Conservation (phyloP, 192 early-diverging fungal genomes). For the Podila horticola region DNA sequence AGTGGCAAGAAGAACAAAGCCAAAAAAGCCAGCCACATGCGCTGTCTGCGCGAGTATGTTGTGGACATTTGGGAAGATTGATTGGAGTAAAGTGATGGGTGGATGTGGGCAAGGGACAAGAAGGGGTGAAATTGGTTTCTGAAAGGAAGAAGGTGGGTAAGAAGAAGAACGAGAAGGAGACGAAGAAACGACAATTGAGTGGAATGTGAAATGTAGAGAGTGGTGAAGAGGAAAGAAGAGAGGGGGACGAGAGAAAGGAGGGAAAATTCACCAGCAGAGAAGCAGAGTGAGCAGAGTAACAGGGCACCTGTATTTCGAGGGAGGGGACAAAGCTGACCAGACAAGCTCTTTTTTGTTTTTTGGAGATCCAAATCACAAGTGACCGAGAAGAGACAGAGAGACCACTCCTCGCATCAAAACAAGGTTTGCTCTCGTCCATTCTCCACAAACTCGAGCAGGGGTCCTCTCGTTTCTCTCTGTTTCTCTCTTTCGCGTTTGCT, state of each 20-base stretch:
- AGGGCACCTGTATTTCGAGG: no score
- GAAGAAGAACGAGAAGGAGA: not conserved
- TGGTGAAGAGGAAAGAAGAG: not conserved
- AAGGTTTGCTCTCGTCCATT: no score
- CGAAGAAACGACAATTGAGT: not conserved
- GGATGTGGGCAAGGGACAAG: not conserved
- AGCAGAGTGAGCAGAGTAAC: no score
- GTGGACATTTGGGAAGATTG: constrained; percentile 17
- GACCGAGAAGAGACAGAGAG: no score
- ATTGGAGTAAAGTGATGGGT: not conserved
- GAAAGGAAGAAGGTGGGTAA: not conserved
- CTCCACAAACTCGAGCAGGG: no score
- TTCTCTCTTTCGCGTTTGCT: no score
- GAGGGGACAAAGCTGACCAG: not conserved
- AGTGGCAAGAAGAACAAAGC: constrained; percentile 48
- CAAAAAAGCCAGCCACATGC: constrained; percentile 47
- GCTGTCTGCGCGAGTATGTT: constrained; percentile 49
- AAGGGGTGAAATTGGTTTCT: not conserved
- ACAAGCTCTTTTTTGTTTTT: not conserved
- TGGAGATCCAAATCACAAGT: no score
- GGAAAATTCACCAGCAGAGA: no score
- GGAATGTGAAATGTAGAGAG: not conserved
- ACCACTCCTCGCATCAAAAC: no score
- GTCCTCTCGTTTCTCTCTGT: no score
- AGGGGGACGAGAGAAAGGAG: not conserved